Evolutionary conservation across 2,329 filamentous ascomycete genomes (phyloP).

Genomic region (Aspergillaceae sp.): DNA sequence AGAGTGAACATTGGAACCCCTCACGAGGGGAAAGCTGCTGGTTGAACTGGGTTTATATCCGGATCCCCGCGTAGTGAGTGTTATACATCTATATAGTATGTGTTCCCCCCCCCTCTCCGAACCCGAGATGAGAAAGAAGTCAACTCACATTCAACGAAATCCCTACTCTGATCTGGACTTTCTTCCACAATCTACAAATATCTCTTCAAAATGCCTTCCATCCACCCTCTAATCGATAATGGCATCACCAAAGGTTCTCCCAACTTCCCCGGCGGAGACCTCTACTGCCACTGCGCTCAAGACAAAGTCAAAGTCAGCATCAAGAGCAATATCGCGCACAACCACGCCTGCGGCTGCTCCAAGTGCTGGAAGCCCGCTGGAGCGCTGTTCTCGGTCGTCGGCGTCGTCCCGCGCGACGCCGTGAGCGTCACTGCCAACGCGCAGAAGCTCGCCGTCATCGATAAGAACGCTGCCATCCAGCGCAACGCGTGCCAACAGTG

Average conservation of each 20-base stretch:
- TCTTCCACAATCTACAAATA: not conserved
- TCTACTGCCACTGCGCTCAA: slow-evolving; percentile 52
- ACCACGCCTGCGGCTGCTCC: slow-evolving; percentile 63
- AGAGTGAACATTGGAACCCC: not conserved
- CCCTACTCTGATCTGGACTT: too few relatives aligned
- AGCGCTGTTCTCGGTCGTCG: slow-evolving; percentile 57
- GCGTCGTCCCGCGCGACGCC: slow-evolving; percentile 49
- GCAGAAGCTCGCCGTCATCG: slow-evolving; percentile 50
- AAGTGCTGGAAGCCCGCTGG: slow-evolving; percentile 63
- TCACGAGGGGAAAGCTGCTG: not conserved
- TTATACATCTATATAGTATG: slow-evolving; percentile 1
- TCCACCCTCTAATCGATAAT: slow-evolving; percentile 57
- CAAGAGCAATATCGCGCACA: slow-evolving; percentile 53
- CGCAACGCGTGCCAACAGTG: slow-evolving; percentile 55
- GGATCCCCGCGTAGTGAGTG: too few relatives aligned
- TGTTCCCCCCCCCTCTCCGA: not conserved
- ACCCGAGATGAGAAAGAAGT: not conserved
- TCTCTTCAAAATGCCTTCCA: slow-evolving; percentile 25
- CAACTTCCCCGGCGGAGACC: slow-evolving; percentile 51
- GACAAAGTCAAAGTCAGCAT: slow-evolving; percentile 52
- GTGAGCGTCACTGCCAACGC: slow-evolving; percentile 50
- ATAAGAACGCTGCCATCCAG: slow-evolving; percentile 50
- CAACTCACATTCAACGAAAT: not conserved
- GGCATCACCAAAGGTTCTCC: slow-evolving; percentile 49
- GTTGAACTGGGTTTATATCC: not conserved